A percentile compares a stretch with the other conserved stretches of the same genome.
phyloP scores from a whole-genome alignment of 495 filamentous ascomycete species.

The Cercophora scortea region DNA sequence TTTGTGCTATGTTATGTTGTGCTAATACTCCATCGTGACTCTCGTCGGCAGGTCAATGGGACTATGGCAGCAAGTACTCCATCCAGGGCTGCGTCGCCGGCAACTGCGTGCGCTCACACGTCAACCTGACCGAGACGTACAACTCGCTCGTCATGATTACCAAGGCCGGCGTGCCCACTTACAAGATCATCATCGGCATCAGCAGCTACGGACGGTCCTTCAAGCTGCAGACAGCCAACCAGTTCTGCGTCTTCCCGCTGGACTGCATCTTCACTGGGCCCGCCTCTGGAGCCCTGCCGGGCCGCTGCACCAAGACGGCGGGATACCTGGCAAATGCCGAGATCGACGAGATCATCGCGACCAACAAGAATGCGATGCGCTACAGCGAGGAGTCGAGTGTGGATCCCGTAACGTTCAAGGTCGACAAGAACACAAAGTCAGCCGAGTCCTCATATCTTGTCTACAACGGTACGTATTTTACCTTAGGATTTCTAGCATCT shows the following conservation, averaged over 20 bases:
- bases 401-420: too few species aligned
- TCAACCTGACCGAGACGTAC: conserved; percentile 36
- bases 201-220: conserved; percentile 33
- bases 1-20: not conserved
- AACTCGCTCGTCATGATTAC: conserved; percentile 30
- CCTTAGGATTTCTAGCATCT: too few species aligned
- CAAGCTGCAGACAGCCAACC: conserved; percentile 14
- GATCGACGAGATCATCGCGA: conserved; percentile 25
- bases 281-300: conserved; percentile 12
- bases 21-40: not conserved
- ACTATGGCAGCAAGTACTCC: conserved; percentile 5
- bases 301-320: conserved; percentile 29
- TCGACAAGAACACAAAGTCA: too few species aligned
- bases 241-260: conserved; percentile 3
- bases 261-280: conserved; percentile 10
- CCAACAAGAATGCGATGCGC: too few species aligned
- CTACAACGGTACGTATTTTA: too few species aligned
- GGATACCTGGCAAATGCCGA: conserved; percentile 32
- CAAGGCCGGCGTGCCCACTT: conserved; percentile 37
- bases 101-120: conserved; percentile 33
- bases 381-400: too few species aligned
- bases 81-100: conserved; percentile 19
- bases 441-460: too few species aligned
- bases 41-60: conserved; percentile 14
- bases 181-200: conserved; percentile 33